Evolutionary conservation across 371 early-diverging fungal species (phyloP), one percentile per base, ranked within the genome.

Genomic region (Quaeritorhiza haematococci): DNA sequence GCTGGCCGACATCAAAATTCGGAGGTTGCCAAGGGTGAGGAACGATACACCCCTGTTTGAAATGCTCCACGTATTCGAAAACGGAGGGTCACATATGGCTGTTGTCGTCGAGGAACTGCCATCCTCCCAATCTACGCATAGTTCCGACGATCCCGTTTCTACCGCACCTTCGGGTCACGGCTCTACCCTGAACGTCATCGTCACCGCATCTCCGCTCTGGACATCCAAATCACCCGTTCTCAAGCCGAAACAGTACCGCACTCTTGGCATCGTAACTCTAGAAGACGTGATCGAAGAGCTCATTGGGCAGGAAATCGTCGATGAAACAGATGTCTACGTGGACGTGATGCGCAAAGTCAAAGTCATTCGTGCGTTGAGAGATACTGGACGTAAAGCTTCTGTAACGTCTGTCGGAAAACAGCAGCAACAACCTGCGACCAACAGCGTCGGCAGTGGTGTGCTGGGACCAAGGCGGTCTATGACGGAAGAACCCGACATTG

Each of bases 221-320:
- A 33, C 32, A 10, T 26, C 28, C 30, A 33, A 33, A 15, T 27
- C 35, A 3, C 29, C 29, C 24, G 52, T 38, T 15, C 41, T 24
- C 35, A 41, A 13, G 44, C 54, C 23, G 50, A 41, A 44, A 26
- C 10, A 35, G 13, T 53, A 64, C 13, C 62, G 58, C 51, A 73
- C 86, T 3, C 66, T 96, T n/a, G 98, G 98, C 6, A 90, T 96
- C 7, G 88, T 97, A 44, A 97, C 98, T 0, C 71, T 96, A 30
- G 98, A 97, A 64, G 98, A 97, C 67, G 92, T 97, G 10, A 91
- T 97, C 60, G 96, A 97, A 69, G 96, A 95, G 72, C 71, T 96
- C n/a, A 87, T 97, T 66, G 90, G 90, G 13, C 64, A 85, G 73
- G 92, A 94, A 70, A 94, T 94, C 73, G 84, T 93, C 35, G 94